Base-by-base conservation (phyloP, 495 filamentous ascomycete genomes). In the Neurospora sp. region DNA sequence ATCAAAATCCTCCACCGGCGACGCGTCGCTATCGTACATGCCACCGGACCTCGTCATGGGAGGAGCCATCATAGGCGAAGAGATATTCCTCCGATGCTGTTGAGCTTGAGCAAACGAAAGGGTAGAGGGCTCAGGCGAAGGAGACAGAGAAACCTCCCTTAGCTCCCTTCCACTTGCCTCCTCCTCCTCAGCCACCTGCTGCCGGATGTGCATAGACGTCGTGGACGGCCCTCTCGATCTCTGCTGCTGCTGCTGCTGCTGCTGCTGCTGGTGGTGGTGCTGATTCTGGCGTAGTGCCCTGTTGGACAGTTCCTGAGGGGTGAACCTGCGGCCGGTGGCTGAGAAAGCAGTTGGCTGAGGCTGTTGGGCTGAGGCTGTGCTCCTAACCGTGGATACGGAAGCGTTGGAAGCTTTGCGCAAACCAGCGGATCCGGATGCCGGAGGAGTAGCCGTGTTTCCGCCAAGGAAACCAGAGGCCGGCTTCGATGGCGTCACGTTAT, bases 371-470 rank as follows among this genome's bases (percentile, higher is more conserved):
- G 86, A 11, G 28, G 28, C 54, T 19, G 54, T 66, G 13, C 2
- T 1, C 15, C 54, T 66, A 6, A 31, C 13, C 13, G 54, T 62
- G 5, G 54, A 62, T 36, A 19, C 54, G 15, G 54, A 66, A 9
- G 28, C 54, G 28, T 66, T 34, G 28, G 54, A 66, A 36, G 54
- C 54, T 34, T 66, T 66, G 54, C 54, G 54, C 54, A 66, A 66
- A 31, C 54, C 7, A 19, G 54, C 54, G 28, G 54, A 66, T 70
- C 90, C 88, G 9, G 91, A 91, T 39, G 90, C 87, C 15, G 93
- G 94, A 21, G 94, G 93, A 5, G 94, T 97, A 28, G 24, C 24
- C 83, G 97, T 81, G 19, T 97, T 89, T 4, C 94, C 93, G 0
- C 92, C 91, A 34, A 93, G 86, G 59, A 82, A 81, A 71, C 77